phyloP scores from a whole-genome alignment of 805 yeast genomes.

The Nakazawaea ishiwadae region DNA sequence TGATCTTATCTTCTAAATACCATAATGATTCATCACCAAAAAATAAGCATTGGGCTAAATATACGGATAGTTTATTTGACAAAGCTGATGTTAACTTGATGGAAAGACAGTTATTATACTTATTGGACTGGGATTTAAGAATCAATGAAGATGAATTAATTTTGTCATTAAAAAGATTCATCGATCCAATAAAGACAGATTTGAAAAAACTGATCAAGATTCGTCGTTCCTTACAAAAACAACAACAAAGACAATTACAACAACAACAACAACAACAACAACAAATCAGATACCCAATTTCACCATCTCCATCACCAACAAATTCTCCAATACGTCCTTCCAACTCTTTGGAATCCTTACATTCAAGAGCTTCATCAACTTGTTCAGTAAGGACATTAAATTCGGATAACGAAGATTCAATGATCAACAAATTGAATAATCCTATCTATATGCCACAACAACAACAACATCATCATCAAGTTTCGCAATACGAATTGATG shows the following conservation, averaged over 20 bases:
- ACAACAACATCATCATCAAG: not conserved
- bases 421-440: not conserved
- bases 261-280: conserved; percentile 2
- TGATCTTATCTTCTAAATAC: conserved; percentile 67
- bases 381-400: conserved; percentile 7
- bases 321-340: conserved; percentile 3
- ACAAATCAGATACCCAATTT: not conserved
- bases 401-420: conserved; percentile 7
- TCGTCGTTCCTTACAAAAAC: conserved; percentile 18
- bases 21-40: conserved; percentile 78
- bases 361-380: conserved; percentile 11
- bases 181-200: conserved; percentile 44
- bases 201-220: conserved; percentile 26
- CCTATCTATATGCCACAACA: not conserved
- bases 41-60: conserved; percentile 74
- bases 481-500: not conserved
- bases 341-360: conserved; percentile 5
- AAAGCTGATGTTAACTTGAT: conserved; percentile 69
- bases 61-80: conserved; percentile 69
- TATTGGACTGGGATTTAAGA: conserved; percentile 67
- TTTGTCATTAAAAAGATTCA: conserved; percentile 36
- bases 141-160: conserved; percentile 41
- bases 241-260: conserved; percentile 9
- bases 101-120: conserved; percentile 71
- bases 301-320: conserved; percentile 4